These are phyloP conservation scores for Eucalyptus pauciflora DNA, from an alignment of 345 rosid genomes.

Conservation along the genomic window DNA sequence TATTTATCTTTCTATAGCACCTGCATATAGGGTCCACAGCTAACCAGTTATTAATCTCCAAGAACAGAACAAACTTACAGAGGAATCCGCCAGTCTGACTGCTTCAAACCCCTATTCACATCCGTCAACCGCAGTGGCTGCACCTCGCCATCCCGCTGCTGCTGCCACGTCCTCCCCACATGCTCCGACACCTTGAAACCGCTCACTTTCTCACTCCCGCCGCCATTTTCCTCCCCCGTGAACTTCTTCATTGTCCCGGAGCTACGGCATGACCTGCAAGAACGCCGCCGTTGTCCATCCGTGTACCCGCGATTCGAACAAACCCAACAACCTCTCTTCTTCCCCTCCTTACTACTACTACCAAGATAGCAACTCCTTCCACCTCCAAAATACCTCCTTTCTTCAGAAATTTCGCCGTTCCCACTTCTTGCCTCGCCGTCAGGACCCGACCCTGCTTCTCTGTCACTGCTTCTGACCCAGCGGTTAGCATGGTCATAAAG, in stretches of 20 bases:
- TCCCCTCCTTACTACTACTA: conserved; percentile 25
- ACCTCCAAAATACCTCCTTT: neutral
- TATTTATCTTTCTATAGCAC: neutral
- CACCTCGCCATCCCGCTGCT: conserved; percentile 21
- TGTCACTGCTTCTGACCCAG: neutral
- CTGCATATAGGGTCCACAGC: neutral
- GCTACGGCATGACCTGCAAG: conserved; percentile 35
- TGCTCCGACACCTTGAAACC: conserved; percentile 25
- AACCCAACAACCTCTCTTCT: conserved; percentile 37
- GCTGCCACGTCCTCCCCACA: conserved; percentile 46
- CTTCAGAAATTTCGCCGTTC: neutral
- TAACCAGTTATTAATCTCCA: neutral
- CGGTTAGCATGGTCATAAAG: neutral
- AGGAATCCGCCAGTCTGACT: conserved; percentile 50
- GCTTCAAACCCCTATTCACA: conserved; percentile 49
- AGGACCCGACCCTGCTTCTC: neutral
- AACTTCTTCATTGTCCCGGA: conserved; percentile 54
- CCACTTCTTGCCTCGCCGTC: neutral
- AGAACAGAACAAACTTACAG: conserved; percentile 24
- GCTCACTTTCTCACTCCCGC: conserved; percentile 9
- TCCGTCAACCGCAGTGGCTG: conserved; percentile 43
- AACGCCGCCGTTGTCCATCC: conserved; percentile 82
- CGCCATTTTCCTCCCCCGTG: conserved; percentile 7
- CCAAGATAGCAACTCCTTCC: neutral
- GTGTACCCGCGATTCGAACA: conserved; percentile 55